Conservation (phyloP, 139 green algal genomes). For the Micractinium conductrix region DNA sequence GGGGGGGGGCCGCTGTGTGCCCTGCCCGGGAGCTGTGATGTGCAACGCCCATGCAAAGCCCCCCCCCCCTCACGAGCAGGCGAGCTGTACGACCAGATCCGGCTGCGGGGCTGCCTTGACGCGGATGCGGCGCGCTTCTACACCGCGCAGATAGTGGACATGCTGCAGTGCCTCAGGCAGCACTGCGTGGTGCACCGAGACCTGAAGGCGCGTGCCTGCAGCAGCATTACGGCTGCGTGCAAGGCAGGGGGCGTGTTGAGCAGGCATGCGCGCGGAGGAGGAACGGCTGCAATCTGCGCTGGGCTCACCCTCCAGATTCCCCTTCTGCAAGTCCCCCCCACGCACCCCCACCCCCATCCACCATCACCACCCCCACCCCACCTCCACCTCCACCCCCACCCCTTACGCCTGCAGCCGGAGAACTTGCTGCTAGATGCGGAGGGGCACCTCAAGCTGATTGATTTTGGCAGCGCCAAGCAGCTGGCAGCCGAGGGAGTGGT, state of each 20-base stretch:
- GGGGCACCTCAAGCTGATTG: constrained; percentile 91
- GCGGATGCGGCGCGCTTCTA: constrained; percentile 65
- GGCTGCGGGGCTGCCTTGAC: constrained; percentile 40
- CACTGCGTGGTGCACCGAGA: background rate
- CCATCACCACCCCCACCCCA: background rate
- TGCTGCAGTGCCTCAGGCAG: constrained; percentile 60
- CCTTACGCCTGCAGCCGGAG: constrained; percentile 85
- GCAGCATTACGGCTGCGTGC: background rate
- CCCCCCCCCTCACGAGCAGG: constrained; percentile 28
- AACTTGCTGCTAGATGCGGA: constrained; percentile 84
- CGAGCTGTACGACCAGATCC: constrained; percentile 70
- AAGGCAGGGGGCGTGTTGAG: too few species aligned
- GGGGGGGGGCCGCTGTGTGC: too few species aligned
- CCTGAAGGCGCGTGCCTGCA: background rate
- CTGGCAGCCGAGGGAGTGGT: constrained; percentile 43
- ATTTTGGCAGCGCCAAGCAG: constrained; percentile 90
- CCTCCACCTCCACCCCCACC: background rate
- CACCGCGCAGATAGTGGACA: constrained; percentile 82
- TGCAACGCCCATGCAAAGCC: too few species aligned
- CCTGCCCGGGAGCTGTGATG: too few species aligned
- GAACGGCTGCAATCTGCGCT: background rate
- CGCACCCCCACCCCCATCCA: too few species aligned
- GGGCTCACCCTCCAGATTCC: too few species aligned
- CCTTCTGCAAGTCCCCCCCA: too few species aligned
- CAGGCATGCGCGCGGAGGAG: background rate